phyloP scores from a whole-genome alignment of 2,329 filamentous ascomycete species.

The Penicillium sclerotiorum region DNA sequence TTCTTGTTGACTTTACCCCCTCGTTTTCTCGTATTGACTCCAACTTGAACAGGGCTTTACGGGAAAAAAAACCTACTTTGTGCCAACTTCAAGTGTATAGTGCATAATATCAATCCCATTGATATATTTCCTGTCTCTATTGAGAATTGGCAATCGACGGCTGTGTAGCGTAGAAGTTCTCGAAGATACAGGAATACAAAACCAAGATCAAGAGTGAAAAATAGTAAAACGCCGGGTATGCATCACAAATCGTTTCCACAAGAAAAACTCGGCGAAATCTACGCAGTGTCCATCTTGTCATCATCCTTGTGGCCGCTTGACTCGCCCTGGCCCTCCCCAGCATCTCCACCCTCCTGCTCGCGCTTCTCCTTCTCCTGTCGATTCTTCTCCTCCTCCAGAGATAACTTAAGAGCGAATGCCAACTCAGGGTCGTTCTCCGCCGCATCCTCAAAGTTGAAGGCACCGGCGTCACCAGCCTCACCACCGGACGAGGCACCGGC shows the following conservation, averaged over 20 bases:
- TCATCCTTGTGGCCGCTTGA: slow-evolving; percentile 62
- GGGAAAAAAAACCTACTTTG: too few relatives aligned
- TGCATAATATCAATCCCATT: slow-evolving; percentile 27
- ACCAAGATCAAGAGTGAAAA: slow-evolving; percentile 12
- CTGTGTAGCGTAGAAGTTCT: slow-evolving; percentile 12
- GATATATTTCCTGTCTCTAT: slow-evolving; percentile 18
- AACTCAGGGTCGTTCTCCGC: slow-evolving; percentile 84
- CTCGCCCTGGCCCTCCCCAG: slow-evolving; percentile 73
- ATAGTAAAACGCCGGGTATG: slow-evolving; percentile 41
- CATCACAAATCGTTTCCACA: slow-evolving; percentile 35
- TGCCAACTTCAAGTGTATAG: too few relatives aligned
- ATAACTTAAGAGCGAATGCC: slow-evolving; percentile 92
- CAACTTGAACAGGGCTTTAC: too few relatives aligned
- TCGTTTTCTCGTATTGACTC: background rate
- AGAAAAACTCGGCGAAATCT: slow-evolving; percentile 27
- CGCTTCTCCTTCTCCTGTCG: slow-evolving; percentile 83
- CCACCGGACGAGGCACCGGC: slow-evolving; percentile 54
- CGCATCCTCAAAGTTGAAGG: slow-evolving; percentile 79
- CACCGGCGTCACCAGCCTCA: slow-evolving; percentile 59
- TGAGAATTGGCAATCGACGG: slow-evolving; percentile 11
- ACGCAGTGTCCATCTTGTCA: slow-evolving; percentile 93
- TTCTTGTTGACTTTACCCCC: slow-evolving; percentile 9
- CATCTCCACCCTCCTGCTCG: slow-evolving; percentile 76
- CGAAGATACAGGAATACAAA: slow-evolving; percentile 26
- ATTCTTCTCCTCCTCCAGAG: slow-evolving; percentile 96